Percentiles rank a stretch among this genome's conserved stretches.
These are phyloP conservation scores for Pythium scleroteichum DNA, from an alignment of 352 stramenopile species.

Conservation along the genomic window DNA sequence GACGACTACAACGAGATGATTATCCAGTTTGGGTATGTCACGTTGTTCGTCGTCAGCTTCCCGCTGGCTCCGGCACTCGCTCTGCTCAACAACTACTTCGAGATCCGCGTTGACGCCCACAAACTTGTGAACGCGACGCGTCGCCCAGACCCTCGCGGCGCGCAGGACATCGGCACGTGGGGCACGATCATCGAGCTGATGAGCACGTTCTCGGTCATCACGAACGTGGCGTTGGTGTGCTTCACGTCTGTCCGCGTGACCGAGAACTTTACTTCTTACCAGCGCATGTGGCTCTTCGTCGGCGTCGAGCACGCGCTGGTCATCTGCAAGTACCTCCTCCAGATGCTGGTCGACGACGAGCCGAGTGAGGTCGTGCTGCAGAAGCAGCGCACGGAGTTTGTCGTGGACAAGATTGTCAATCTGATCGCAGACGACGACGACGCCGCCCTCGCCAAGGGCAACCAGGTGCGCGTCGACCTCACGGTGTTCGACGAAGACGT, in stretches of 20 bases:
- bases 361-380: slow-evolving; percentile 66
- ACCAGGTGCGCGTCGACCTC: slow-evolving; percentile 78
- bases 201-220: slow-evolving; percentile 86
- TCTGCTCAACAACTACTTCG: slow-evolving; percentile 91
- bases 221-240: slow-evolving; percentile 93
- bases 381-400: slow-evolving; percentile 69
- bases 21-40: slow-evolving; percentile 92
- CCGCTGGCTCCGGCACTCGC: slow-evolving; percentile 89
- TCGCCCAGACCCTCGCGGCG: slow-evolving; percentile 69
- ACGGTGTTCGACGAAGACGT: slow-evolving; percentile 79
- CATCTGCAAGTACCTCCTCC: slow-evolving; percentile 68
- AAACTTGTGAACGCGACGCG: slow-evolving; percentile 80
- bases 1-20: slow-evolving; percentile 90
- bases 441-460: slow-evolving; percentile 61
- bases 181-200: slow-evolving; percentile 90
- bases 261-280: slow-evolving; percentile 38
- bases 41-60: slow-evolving; percentile 93
- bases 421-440: slow-evolving; percentile 76
- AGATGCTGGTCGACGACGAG: slow-evolving; percentile 70
- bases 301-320: slow-evolving; percentile 65
- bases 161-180: slow-evolving; percentile 93
- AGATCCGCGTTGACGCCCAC: slow-evolving; percentile 89
- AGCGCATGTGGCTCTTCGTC: slow-evolving; percentile 66
- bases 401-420: slow-evolving; percentile 76
- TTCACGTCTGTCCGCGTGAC: slow-evolving; percentile 86